These are phyloP conservation scores for Pichia pseudocactophila DNA, from an alignment of 805 yeast genomes.

Conservation along the genomic window DNA sequence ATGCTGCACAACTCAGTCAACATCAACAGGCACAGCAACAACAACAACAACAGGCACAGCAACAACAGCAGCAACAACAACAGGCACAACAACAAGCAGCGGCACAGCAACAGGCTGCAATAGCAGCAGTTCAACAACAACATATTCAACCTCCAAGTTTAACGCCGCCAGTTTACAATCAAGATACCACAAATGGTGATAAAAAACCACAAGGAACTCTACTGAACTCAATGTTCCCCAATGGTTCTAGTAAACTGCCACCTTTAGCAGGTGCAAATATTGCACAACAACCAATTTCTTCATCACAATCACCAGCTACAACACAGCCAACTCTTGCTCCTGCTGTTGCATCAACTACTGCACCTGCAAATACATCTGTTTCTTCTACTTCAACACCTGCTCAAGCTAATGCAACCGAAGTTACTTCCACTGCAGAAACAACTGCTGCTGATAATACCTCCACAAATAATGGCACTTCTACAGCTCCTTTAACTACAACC, in stretches of 20 bases:
- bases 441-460: constrained; percentile 29
- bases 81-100: constrained; percentile 24
- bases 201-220: constrained; percentile 1
- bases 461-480: constrained; percentile 6
- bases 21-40: constrained; percentile 24
- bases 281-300: not conserved
- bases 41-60: constrained; percentile 30
- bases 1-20: not conserved
- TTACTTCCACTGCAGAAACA: not conserved
- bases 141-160: constrained; percentile 6
- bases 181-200: no score
- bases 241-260: not conserved
- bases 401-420: no score
- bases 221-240: constrained; percentile 2
- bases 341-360: not conserved
- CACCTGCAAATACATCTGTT: not conserved
- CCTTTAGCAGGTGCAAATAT: no score
- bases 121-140: constrained; percentile 2
- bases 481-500: not conserved
- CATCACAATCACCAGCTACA: not conserved
- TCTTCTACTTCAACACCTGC: no score
- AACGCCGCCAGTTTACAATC: constrained; percentile 5
- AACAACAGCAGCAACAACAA: constrained; percentile 32
- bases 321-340: not conserved
- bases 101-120: constrained; percentile 19